Evolutionary conservation across 306 rosid genomes (phyloP).

Genomic region (Vicia sativa): DNA sequence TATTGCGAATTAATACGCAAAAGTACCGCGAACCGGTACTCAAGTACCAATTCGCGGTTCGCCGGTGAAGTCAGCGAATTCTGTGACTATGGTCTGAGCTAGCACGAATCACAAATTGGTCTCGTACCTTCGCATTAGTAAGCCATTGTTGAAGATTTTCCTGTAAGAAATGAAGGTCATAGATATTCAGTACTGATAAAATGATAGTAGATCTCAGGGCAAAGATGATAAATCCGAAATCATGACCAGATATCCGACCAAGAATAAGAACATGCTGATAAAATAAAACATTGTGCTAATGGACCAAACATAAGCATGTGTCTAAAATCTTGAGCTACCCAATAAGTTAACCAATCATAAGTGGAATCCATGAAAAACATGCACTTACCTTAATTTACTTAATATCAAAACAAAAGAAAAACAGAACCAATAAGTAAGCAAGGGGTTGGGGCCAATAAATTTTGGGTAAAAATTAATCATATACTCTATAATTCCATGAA

Average conservation of each 20-base stretch:
- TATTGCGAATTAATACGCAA: too few relatives aligned
- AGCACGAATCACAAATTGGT: constrained; percentile 91
- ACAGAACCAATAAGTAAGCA: not conserved
- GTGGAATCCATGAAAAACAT: constrained; percentile 6
- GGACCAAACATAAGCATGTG: too few relatives aligned
- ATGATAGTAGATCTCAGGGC: not conserved
- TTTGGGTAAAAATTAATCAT: not conserved
- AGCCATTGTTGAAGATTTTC: constrained; percentile 95
- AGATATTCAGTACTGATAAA: constrained; percentile 17
- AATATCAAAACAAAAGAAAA: not conserved
- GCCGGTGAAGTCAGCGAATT: too few relatives aligned
- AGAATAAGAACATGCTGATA: not conserved
- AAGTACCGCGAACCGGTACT: too few relatives aligned
- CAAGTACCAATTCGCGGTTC: too few relatives aligned
- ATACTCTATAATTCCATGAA: too few relatives aligned
- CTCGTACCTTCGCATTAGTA: constrained; percentile 87
- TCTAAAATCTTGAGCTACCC: not conserved
- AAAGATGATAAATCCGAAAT: not conserved
- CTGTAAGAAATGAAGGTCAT: constrained; percentile 38
- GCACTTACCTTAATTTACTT: not conserved
- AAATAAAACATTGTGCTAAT: too few relatives aligned
- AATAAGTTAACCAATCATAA: constrained; percentile 1
- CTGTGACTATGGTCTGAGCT: too few relatives aligned
- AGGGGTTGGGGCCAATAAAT: not conserved
- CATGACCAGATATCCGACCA: too few relatives aligned